These are phyloP conservation scores for Tolypocladium tundrense DNA, from an alignment of 2,329 filamentous ascomycete species.

Conservation along the genomic window DNA sequence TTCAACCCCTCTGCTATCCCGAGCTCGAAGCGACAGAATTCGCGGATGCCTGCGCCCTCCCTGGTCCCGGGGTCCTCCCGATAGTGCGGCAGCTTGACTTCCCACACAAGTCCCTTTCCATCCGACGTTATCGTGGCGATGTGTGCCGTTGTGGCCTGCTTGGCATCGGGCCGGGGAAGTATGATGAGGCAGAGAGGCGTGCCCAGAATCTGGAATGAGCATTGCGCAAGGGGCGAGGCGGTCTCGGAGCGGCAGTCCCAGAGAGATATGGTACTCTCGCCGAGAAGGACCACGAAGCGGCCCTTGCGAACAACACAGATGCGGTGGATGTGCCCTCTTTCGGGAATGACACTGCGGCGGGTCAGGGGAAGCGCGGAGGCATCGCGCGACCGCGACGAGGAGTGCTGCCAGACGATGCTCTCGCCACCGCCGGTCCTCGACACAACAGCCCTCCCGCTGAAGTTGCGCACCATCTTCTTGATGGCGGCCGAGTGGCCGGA, in stretches of 20 bases:
- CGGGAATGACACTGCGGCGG: slow-evolving; percentile 58
- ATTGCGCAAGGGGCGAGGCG: slow-evolving; percentile 43
- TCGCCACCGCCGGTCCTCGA: slow-evolving; percentile 73
- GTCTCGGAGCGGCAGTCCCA: slow-evolving; percentile 64
- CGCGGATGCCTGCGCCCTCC: slow-evolving; percentile 30
- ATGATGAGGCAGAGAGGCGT: slow-evolving; percentile 73
- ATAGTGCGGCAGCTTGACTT: slow-evolving; percentile 52
- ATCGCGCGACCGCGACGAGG: background rate
- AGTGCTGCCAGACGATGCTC: slow-evolving; percentile 73
- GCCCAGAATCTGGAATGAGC: slow-evolving; percentile 47
- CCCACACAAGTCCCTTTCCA: slow-evolving; percentile 73
- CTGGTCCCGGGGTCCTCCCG: slow-evolving; percentile 14
- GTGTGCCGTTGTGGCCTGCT: slow-evolving; percentile 50
- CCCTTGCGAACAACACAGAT: slow-evolving; percentile 71
- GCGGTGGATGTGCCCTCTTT: slow-evolving; percentile 63
- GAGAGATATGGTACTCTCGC: slow-evolving; percentile 58
- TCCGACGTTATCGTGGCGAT: slow-evolving; percentile 75
- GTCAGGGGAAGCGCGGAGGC: slow-evolving; percentile 41
- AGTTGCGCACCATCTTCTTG: slow-evolving; percentile 79
- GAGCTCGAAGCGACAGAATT: slow-evolving; percentile 65
- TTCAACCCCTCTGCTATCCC: slow-evolving; percentile 47
- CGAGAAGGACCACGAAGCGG: slow-evolving; percentile 70
- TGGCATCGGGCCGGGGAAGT: slow-evolving; percentile 52
- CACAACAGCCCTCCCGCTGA: slow-evolving; percentile 67
- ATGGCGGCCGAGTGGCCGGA: slow-evolving; percentile 74